These are phyloP conservation scores for Plasmopara viticola DNA, from an alignment of 352 stramenopile species.

Conservation along the genomic window DNA sequence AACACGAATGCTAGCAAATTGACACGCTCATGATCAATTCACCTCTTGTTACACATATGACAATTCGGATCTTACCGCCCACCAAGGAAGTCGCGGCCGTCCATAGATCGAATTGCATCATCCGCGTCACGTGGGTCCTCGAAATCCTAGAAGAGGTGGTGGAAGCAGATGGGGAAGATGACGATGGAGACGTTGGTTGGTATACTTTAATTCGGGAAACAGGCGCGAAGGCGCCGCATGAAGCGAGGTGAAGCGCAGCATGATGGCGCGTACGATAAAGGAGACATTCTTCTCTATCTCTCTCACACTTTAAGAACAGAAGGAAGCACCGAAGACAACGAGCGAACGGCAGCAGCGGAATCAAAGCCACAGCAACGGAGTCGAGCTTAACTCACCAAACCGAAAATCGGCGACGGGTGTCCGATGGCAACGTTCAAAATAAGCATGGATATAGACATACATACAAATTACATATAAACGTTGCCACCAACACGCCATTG, in stretches of 20 bases:
- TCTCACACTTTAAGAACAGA: too few relatives aligned
- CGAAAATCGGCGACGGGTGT: conserved; percentile 2
- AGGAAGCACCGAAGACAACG: too few relatives aligned
- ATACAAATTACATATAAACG: conserved; percentile 19
- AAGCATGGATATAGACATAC: conserved; percentile 1
- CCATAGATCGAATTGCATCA: conserved; percentile 82
- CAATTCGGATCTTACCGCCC: conserved; percentile 41
- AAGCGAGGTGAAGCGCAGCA: conserved; percentile 23
- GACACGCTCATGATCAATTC: too few relatives aligned
- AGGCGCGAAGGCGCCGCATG: conserved; percentile 14
- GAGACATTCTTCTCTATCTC: conserved; percentile 1
- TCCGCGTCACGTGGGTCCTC: conserved; percentile 85
- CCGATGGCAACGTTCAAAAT: conserved; percentile 8
- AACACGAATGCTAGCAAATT: conserved; percentile 55
- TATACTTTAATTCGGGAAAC: conserved; percentile 6
- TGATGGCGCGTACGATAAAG: conserved; percentile 26
- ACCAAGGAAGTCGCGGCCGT: conserved; percentile 80
- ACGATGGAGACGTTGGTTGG: conserved; percentile 46
- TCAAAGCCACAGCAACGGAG: too few relatives aligned
- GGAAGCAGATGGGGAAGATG: conserved; percentile 34
- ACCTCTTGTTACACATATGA: too few relatives aligned
- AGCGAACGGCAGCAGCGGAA: too few relatives aligned
- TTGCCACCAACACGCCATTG: conserved; percentile 8
- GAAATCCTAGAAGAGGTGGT: conserved; percentile 71
- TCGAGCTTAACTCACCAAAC: too few relatives aligned